Base-by-base conservation (phyloP, 192 early-diverging fungal genomes). In the Linnemannia hyalina region DNA sequence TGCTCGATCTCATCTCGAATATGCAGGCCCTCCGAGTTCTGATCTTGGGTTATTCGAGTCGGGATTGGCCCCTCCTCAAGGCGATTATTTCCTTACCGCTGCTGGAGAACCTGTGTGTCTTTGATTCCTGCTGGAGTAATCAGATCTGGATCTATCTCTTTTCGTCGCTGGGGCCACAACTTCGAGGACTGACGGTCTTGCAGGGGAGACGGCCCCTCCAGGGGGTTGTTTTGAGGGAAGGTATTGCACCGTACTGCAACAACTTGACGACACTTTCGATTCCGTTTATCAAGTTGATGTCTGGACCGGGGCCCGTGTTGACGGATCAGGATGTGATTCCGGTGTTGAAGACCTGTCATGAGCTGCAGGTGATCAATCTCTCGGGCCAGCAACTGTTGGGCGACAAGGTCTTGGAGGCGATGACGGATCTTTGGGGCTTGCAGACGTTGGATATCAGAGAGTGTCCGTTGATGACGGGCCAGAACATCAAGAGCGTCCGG, bases 71-170 rank as follows among this genome's bases (percentile, higher is more conserved):
- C 13, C 57, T 86, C 49, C 79, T 86, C 38, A 75, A 68, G 35
- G 75, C 84, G 32, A 78, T 86, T 44, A 78, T 86, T 41, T 86
- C 84, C 10, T 63, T 86, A 35, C 71, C 69, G 10, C 26, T 60
- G 18, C 72, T 86, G 42, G 84, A 86, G 23, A 77, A 40, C 29
- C 76, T 86, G n/a, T 86, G 84, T 63, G 84, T 86, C n/a, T 86
- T 86, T 78, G 84, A 86, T 52, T 81, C 79, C 0, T 77, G 79
- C 35, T 86, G 84, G 84, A 86, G 84, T 49, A 81, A 86, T 49
- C 84, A 86, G 72, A 81, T 86, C 76, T 86, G 84, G 84, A 78
- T 86, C 42, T 86, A 86, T 15, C 70, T 86, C 26, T 44, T 86
- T 23, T 73, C 74, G 15, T 81, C 79, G 16, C 32, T 86, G 9